These are phyloP conservation scores for Fennellomyces sp. DNA, from an alignment of 371 early-diverging fungal species.

Conservation along the genomic window DNA sequence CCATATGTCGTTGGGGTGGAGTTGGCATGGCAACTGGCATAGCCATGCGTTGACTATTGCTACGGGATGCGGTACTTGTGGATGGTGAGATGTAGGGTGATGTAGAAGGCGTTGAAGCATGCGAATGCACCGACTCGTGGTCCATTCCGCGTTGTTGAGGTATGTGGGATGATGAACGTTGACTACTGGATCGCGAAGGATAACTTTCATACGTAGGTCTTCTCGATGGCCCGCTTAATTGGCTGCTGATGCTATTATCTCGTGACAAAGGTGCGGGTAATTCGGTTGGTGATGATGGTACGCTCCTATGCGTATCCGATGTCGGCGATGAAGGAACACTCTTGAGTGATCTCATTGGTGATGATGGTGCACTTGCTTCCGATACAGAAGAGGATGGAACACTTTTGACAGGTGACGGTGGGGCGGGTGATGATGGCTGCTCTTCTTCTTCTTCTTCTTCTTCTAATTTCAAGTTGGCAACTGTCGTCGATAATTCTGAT, in stretches of 20 bases:
- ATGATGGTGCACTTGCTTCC: no score
- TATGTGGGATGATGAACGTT: background rate
- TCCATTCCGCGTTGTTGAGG: background rate
- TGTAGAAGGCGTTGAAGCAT: background rate
- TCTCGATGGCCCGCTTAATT: no score
- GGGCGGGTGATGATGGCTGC: no score
- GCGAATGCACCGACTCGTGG: background rate
- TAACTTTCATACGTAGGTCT: background rate
- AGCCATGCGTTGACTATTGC: background rate
- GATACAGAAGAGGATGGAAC: no score
- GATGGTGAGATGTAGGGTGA: background rate
- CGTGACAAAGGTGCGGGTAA: background rate
- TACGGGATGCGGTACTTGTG: no score
- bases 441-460: background rate
- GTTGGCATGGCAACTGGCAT: slow-evolving; percentile 4
- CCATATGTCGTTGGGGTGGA: background rate
- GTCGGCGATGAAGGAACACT: no score
- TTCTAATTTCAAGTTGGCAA: background rate
- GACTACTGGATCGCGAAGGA: background rate
- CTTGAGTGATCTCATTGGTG: no score
- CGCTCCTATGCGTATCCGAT: no score
- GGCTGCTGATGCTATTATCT: background rate
- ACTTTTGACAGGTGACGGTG: no score
- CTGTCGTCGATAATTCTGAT: background rate
- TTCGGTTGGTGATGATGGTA: no score